Percentiles rank a stretch among this genome's conserved stretches.
phyloP scores from a whole-genome alignment of 805 yeast species.

The Kuraishia piskuri region DNA sequence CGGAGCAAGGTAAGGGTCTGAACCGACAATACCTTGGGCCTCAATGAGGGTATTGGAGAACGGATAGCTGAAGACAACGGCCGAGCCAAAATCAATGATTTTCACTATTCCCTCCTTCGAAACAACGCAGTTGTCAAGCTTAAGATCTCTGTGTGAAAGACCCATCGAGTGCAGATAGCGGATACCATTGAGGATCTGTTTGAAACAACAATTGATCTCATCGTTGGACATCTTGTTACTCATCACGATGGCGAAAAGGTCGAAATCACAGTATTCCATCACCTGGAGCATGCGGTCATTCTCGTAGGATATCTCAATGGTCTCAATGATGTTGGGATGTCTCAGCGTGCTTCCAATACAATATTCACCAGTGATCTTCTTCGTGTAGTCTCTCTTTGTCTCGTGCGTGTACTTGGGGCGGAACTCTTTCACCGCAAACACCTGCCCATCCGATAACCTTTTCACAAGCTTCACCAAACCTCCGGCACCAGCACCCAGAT shows the following conservation, averaged over 20 bases:
- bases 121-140: conserved; percentile 88
- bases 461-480: conserved; percentile 76
- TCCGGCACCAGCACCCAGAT: conserved; percentile 92
- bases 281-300: conserved; percentile 81
- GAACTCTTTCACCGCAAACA: conserved; percentile 91
- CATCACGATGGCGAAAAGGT: conserved; percentile 91
- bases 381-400: conserved; percentile 76
- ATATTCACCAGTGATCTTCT: conserved; percentile 89
- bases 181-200: conserved; percentile 76
- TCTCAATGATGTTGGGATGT: conserved; percentile 85
- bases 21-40: conserved; percentile 79
- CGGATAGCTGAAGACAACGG: conserved; percentile 87
- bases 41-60: conserved; percentile 64
- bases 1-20: conserved; percentile 88
- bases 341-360: conserved; percentile 87
- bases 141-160: conserved; percentile 84
- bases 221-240: conserved; percentile 74
- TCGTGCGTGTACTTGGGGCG: conserved; percentile 69
- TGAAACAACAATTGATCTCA: conserved; percentile 85
- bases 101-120: conserved; percentile 77
- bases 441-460: conserved; percentile 54
- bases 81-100: conserved; percentile 88
- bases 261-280: conserved; percentile 92
- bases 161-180: conserved; percentile 79
- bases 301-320: conserved; percentile 86